Percentiles rank a stretch among this genome's conserved stretches.
phyloP scores from a whole-genome alignment of 805 yeast genomes.

The Saccharomyces jurei region DNA sequence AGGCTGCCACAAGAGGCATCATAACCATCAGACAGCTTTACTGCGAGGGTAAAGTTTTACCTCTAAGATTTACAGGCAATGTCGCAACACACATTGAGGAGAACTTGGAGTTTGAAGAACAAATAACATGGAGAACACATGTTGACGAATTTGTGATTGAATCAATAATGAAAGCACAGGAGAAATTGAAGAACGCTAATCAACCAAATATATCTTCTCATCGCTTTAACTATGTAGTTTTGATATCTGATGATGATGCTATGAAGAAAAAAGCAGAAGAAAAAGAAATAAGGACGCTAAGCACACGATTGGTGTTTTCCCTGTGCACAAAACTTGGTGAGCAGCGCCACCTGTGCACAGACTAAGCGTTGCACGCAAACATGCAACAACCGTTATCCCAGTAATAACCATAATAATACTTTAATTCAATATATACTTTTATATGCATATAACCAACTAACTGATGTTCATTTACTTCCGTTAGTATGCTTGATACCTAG shows the following conservation, averaged over 20 bases:
- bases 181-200: constrained; percentile 1
- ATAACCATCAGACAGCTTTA: constrained; percentile 63
- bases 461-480: neutral
- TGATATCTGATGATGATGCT: constrained; percentile 67
- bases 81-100: constrained; percentile 62
- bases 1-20: constrained; percentile 74
- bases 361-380: constrained; percentile 1
- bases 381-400: neutral
- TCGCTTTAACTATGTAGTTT: constrained; percentile 46
- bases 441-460: neutral
- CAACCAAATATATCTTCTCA: neutral
- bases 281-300: constrained; percentile 26
- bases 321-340: constrained; percentile 23
- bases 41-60: constrained; percentile 45
- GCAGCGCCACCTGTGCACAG: constrained; percentile 17
- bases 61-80: constrained; percentile 63
- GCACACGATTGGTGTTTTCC: constrained; percentile 30
- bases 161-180: constrained; percentile 34
- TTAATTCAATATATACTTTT: neutral
- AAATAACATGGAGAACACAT: constrained; percentile 61
- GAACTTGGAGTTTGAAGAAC: constrained; percentile 65
- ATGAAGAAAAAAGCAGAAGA: constrained; percentile 53
- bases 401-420: neutral
- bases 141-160: constrained; percentile 62
- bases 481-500: neutral